phyloP scores from a whole-genome alignment of 2,329 filamentous ascomycete genomes.

The Venturia aucupariae region DNA sequence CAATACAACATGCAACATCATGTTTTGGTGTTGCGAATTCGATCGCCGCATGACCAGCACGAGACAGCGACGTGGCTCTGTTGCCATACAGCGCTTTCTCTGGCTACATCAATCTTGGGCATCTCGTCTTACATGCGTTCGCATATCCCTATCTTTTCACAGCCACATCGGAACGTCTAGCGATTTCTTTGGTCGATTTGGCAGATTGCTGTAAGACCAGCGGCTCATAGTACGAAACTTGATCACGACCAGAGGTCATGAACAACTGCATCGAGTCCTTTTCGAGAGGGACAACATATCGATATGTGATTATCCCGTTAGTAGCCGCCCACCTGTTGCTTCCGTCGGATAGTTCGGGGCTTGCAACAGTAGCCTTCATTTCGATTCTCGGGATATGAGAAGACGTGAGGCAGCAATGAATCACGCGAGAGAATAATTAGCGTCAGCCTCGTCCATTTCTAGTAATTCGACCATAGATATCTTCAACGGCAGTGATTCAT shows the following conservation, averaged over 20 bases:
- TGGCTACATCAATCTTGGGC: neutral
- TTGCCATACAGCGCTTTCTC: neutral
- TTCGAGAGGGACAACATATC: neutral
- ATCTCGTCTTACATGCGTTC: neutral
- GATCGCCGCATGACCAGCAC: neutral
- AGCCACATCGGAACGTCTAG: neutral
- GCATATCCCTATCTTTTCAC: neutral
- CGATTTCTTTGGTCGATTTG: neutral
- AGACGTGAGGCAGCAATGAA: neutral
- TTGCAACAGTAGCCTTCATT: neutral
- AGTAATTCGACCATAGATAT: constrained; percentile 15
- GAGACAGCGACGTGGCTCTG: neutral
- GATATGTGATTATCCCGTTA: neutral
- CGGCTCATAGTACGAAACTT: neutral
- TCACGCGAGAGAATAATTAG: neutral
- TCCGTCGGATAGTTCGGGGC: neutral
- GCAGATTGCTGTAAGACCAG: neutral
- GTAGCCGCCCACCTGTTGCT: neutral
- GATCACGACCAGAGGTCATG: neutral
- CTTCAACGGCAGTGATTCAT: neutral
- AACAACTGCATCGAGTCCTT: neutral
- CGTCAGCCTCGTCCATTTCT: neutral
- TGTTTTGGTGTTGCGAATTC: neutral
- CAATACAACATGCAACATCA: neutral
- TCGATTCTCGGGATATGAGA: neutral